These are phyloP conservation scores for Colletotrichum agaves DNA, from an alignment of 2,329 filamentous ascomycete genomes.

Conservation along the genomic window DNA sequence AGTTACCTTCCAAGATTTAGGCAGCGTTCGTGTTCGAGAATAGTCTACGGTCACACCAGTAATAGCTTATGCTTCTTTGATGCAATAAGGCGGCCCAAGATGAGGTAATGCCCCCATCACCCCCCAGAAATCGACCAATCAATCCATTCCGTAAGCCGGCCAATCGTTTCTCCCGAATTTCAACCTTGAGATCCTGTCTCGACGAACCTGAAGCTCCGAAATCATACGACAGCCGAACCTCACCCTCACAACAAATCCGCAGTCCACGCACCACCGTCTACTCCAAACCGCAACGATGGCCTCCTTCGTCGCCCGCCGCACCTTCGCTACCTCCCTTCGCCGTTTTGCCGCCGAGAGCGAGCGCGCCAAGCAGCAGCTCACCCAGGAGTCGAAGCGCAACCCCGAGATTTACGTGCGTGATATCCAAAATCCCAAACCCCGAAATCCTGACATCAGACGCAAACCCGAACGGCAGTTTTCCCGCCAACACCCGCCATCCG, in stretches of 20 bases:
- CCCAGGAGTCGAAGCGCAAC: conserved; percentile 68
- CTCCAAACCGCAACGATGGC: conserved; percentile 58
- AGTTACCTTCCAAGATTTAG: too few species aligned
- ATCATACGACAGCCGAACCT: conserved; percentile 37
- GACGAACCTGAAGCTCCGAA: conserved; percentile 36
- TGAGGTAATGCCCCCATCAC: conserved; percentile 35
- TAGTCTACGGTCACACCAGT: not conserved
- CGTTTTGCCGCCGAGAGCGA: conserved; percentile 56
- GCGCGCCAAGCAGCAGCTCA: conserved; percentile 58
- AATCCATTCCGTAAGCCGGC: conserved; percentile 9
- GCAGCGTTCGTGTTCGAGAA: not conserved
- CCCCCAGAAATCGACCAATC: conserved; percentile 37
- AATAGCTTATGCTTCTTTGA: not conserved
- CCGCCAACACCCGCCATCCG: not conserved
- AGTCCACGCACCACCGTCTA: conserved; percentile 36
- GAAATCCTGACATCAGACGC: conserved; percentile 9
- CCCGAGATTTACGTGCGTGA: conserved; percentile 56
- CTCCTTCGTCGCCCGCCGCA: conserved; percentile 65
- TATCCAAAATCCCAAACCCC: conserved; percentile 41
- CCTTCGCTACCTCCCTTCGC: conserved; percentile 65
- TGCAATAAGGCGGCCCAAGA: conserved; percentile 2
- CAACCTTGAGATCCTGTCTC: conserved; percentile 21
- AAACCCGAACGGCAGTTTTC: conserved; percentile 21
- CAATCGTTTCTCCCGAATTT: conserved; percentile 39
- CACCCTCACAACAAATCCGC: conserved; percentile 27